Conservation (phyloP, 1,284 basidiomycete genomes). For the Sanghuangporus sanghuang region DNA sequence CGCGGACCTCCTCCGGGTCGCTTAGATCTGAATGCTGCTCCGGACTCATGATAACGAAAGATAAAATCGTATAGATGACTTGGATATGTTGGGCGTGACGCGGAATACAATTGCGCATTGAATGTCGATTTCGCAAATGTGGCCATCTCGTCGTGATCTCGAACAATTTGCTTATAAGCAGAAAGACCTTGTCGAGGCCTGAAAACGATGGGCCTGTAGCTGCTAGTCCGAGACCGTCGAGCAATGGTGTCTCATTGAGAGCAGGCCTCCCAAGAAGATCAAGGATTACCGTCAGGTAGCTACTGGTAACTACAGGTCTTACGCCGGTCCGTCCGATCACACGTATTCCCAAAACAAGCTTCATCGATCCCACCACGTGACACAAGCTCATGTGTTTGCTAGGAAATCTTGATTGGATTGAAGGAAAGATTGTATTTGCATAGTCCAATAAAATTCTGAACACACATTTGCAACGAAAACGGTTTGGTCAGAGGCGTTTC, state of each 20-base stretch:
- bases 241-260: too few species aligned
- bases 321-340: too few species aligned
- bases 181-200: neutral
- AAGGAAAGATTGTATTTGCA: neutral
- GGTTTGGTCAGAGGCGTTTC: neutral
- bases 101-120: conserved; percentile 59
- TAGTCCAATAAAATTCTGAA: neutral
- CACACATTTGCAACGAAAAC: neutral
- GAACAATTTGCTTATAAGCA: neutral
- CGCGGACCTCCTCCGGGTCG: neutral
- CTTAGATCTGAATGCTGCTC: neutral
- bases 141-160: conserved; percentile 51
- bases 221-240: neutral
- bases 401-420: neutral
- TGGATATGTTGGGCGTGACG: conserved; percentile 66
- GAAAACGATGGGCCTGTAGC: neutral
- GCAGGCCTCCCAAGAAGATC: too few species aligned
- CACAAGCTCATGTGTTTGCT: too few species aligned
- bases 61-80: conserved; percentile 55
- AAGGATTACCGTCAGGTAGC: too few species aligned
- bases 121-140: conserved; percentile 63
- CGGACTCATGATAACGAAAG: conserved; percentile 47
- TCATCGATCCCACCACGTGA: too few species aligned
- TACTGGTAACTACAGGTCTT: too few species aligned
- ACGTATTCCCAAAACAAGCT: too few species aligned